Evolutionary conservation across 768 basidiomycete genomes (phyloP).

Genomic region (Boletus pseudo-olivaceus): DNA sequence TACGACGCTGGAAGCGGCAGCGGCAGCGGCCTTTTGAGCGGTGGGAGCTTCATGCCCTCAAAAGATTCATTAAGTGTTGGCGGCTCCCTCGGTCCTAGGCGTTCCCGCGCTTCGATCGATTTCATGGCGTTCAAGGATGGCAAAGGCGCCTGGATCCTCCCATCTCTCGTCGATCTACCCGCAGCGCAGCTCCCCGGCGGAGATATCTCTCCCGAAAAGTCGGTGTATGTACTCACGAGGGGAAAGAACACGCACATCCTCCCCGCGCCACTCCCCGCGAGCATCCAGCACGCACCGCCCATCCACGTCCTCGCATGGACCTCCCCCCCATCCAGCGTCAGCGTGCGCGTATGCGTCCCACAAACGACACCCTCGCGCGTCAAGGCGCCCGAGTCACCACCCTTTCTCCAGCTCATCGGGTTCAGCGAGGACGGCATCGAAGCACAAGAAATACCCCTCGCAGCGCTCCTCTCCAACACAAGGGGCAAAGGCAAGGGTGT

Average conservation of each 20-base stretch:
- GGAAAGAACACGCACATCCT: conserved; percentile 68
- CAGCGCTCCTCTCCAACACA: conserved; percentile 35
- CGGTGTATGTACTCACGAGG: conserved; percentile 62
- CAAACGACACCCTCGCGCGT: conserved; percentile 9
- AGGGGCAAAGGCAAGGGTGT: conserved; percentile 39
- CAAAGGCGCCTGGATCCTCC: conserved; percentile 27
- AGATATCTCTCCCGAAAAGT: conserved; percentile 30
- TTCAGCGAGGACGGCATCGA: conserved; percentile 73
- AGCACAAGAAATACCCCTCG: conserved; percentile 61
- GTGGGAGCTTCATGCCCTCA: conserved; percentile 20
- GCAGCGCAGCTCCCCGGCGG: conserved; percentile 16
- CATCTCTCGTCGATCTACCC: conserved; percentile 24
- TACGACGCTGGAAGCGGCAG: conserved; percentile 33
- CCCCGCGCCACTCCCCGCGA: conserved; percentile 62
- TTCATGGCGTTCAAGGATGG: conserved; percentile 38
- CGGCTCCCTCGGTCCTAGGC: conserved; percentile 26
- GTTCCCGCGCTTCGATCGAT: conserved; percentile 45
- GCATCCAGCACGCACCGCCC: conserved; percentile 45
- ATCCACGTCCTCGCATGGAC: conserved; percentile 58
- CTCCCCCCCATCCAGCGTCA: conserved; percentile 50
- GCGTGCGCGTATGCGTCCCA: conserved; percentile 46
- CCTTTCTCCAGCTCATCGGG: conserved; percentile 65
- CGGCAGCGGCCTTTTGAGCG: conserved; percentile 2
- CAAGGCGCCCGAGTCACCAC: conserved; percentile 13
- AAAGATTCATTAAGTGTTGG: conserved; percentile 26